Conservation (phyloP, 768 basidiomycete genomes). For the Podaxis pistillaris region DNA sequence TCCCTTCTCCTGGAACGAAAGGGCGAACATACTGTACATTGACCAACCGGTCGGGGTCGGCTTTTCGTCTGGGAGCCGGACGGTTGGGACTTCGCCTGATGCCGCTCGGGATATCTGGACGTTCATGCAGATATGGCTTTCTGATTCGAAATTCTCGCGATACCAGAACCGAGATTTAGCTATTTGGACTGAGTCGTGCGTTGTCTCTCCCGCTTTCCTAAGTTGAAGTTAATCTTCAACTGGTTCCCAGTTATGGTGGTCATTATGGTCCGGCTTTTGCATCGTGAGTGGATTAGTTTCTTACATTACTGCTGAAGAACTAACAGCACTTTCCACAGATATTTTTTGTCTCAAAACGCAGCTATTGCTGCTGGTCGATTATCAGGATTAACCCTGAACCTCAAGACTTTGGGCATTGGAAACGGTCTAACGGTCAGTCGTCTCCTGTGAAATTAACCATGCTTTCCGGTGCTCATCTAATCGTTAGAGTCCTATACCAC, state of each 20-base stretch:
- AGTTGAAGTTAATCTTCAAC: neutral
- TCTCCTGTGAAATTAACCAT: neutral
- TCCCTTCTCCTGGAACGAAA: constrained; percentile 57
- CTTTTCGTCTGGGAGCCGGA: constrained; percentile 53
- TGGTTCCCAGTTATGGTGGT: constrained; percentile 54
- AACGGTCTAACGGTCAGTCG: constrained; percentile 56
- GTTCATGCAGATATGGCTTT: constrained; percentile 62
- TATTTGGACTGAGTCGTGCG: constrained; percentile 63
- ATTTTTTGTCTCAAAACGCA: constrained; percentile 59
- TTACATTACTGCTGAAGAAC: neutral
- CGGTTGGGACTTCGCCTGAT: constrained; percentile 48
- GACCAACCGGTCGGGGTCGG: constrained; percentile 65
- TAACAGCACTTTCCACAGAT: constrained; percentile 22
- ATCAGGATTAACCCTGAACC: constrained; percentile 48
- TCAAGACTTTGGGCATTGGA: constrained; percentile 62
- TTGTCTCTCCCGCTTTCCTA: constrained; percentile 1
- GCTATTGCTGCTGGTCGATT: constrained; percentile 48
- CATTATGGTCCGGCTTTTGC: constrained; percentile 72
- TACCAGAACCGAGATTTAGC: constrained; percentile 45
- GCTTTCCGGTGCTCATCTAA: neutral
- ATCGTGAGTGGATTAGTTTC: constrained; percentile 28
- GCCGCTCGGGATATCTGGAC: constrained; percentile 60
- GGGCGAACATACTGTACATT: constrained; percentile 55
- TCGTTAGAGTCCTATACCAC: constrained; percentile 38
- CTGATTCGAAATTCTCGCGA: constrained; percentile 50